A percentile compares a stretch with the other conserved stretches of the same genome.
Conservation (phyloP, 352 stramenopile species). For the Halophytophthora polymorphica region DNA sequence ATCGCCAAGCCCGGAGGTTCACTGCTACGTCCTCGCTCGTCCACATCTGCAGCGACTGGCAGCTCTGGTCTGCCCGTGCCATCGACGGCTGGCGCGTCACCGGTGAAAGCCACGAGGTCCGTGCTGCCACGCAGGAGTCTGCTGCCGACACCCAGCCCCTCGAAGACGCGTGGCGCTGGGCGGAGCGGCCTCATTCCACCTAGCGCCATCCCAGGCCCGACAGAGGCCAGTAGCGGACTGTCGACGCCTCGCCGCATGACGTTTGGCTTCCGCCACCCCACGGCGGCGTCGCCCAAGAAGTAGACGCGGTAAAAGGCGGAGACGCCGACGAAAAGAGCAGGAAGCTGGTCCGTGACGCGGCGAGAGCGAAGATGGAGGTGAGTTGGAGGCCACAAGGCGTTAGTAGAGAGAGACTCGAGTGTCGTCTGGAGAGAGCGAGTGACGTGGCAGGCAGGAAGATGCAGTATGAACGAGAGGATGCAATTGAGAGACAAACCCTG, state of each 20-base stretch:
- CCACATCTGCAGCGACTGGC: neutral
- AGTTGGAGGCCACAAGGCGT: too few species aligned
- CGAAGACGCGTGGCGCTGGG: constrained; percentile 2
- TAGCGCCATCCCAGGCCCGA: constrained; percentile 7
- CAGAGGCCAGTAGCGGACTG: constrained; percentile 15
- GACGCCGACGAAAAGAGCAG: too few species aligned
- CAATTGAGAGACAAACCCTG: too few species aligned
- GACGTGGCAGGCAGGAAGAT: too few species aligned
- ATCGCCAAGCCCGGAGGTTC: constrained; percentile 12
- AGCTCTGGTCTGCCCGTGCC: constrained; percentile 6
- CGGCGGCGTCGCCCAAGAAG: constrained; percentile 1
- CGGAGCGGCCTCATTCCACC: constrained; percentile 9
- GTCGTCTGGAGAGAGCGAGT: too few species aligned
- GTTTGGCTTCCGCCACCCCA: constrained; percentile 25
- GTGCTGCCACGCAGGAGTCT: constrained; percentile 13
- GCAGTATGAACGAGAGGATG: too few species aligned
- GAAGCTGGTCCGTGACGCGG: too few species aligned
- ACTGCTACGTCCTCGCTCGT: constrained; percentile 13
- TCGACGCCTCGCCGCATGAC: constrained; percentile 12
- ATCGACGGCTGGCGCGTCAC: neutral
- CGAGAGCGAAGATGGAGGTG: too few species aligned
- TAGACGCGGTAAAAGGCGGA: too few species aligned
- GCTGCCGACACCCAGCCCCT: constrained; percentile 3
- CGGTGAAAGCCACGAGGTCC: constrained; percentile 7
- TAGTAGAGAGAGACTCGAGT: too few species aligned